A percentile compares a stretch with the other conserved stretches of the same genome.
Conservation (phyloP, 768 basidiomycete species). For the Boletus subcaerulescens region DNA sequence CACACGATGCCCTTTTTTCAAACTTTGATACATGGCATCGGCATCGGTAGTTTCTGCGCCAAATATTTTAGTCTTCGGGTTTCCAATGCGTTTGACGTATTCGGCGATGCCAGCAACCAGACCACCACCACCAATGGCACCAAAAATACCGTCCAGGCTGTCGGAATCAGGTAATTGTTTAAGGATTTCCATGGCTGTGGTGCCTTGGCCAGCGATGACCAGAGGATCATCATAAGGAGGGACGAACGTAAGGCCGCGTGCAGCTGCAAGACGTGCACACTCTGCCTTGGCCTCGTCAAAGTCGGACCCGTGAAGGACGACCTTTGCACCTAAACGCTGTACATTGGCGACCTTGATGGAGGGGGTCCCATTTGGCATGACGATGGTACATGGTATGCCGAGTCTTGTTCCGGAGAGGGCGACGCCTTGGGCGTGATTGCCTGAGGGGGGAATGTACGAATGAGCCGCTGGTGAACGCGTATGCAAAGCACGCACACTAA, state of each 20-base stretch:
- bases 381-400: constrained; percentile 93
- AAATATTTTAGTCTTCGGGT: constrained; percentile 72
- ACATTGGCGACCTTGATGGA: constrained; percentile 96
- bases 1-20: constrained; percentile 78
- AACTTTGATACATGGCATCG: constrained; percentile 87
- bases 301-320: constrained; percentile 86
- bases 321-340: constrained; percentile 91
- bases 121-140: constrained; percentile 92
- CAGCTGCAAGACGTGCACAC: constrained; percentile 78
- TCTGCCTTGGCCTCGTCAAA: constrained; percentile 97
- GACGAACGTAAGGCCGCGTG: constrained; percentile 81
- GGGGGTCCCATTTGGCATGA: constrained; percentile 95
- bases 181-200: constrained; percentile 90
- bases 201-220: constrained; percentile 97
- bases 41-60: constrained; percentile 96
- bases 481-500: constrained; percentile 59
- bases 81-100: constrained; percentile 91
- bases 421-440: constrained; percentile 98
- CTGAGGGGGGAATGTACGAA: constrained; percentile 38
- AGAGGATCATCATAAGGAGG: constrained; percentile 98
- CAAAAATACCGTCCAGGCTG: constrained; percentile 80
- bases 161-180: constrained; percentile 82
- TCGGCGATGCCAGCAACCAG: constrained; percentile 86
- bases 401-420: constrained; percentile 90
- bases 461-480: constrained; percentile 6